phyloP scores from a whole-genome alignment of 805 yeast genomes.

The Wickerhamomyces queroliae region DNA sequence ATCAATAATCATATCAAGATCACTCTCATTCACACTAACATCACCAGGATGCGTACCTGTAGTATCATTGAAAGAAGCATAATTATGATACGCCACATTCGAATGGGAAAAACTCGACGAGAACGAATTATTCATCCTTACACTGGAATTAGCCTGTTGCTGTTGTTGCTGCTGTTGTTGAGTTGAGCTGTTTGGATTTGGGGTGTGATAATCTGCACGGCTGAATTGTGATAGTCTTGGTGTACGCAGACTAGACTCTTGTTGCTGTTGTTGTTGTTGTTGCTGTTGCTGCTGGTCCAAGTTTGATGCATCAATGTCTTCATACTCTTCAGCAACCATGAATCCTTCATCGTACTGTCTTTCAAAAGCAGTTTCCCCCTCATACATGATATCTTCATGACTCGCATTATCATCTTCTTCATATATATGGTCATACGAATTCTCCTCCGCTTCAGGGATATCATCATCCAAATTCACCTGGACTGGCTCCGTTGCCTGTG shows the following conservation, averaged over 20 bases:
- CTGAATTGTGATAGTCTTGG: conserved; percentile 12
- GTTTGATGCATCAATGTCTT: conserved; percentile 23
- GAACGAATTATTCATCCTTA: conserved; percentile 7
- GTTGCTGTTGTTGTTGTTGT: background rate
- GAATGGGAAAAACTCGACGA: conserved; percentile 17
- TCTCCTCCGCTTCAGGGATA: conserved; percentile 35
- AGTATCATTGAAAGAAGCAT: conserved; percentile 9
- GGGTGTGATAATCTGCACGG: conserved; percentile 9
- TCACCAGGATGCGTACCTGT: conserved; percentile 13
- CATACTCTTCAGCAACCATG: conserved; percentile 33
- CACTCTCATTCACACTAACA: conserved; percentile 27
- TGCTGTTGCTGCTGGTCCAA: conserved; percentile 5
- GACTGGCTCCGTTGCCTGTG: conserved; percentile 10
- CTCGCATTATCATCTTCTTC: conserved; percentile 26
- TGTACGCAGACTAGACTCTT: conserved; percentile 7
- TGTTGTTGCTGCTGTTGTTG: too few relatives aligned
- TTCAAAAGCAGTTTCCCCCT: conserved; percentile 9
- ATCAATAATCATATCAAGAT: conserved; percentile 40
- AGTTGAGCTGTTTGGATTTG: background rate
- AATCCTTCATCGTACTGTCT: conserved; percentile 21
- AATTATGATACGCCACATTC: background rate
- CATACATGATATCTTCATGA: conserved; percentile 14
- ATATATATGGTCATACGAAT: conserved; percentile 30
- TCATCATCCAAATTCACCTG: conserved; percentile 39
- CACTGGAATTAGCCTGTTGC: conserved; percentile 16